Evolutionary conservation across 2,329 filamentous ascomycete species (phyloP), one percentile per base, ranked within the genome.

Genomic region (Nothophoma quercina): DNA sequence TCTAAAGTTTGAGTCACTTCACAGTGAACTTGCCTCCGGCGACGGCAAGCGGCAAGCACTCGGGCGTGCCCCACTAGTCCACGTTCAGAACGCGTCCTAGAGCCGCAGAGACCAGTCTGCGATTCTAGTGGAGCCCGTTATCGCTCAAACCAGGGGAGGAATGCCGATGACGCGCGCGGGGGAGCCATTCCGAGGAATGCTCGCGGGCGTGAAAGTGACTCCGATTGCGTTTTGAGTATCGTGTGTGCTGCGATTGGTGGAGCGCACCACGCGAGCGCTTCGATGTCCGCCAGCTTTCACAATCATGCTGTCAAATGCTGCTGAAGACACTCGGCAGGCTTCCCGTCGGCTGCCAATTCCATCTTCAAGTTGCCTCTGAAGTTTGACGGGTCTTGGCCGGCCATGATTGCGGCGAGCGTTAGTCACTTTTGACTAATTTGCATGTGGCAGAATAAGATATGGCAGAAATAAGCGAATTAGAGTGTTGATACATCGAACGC

Each of bases 401-500:
- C 32, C 40, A 51, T 13, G 29, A 28, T 35, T 29, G 25, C 50
- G 50, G 38, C 43, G 50, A 16, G 38, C 28, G 22, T 48, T 53
- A 53, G 43, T 53, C 38, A 53, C 38, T 15, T 39, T 48, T 53
- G 43, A 53, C 50, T 53, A 53, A 53, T 53, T 15, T 16, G 44
- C 43, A 39, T 53, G 43, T 48, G 50, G 43, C 38, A 43, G 22
- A 6, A 19, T 15, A n/a, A 47, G 50, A 53, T 53, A 48, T 48
- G 36, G 38, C 28, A 43, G 16, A 42, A 48, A 23, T 53, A 44
- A 53, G 43, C 50, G 50, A 53, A 48, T 38, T 43, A 40, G 60
- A 57, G 49, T 70, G 64, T 67, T 69, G 67, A 67, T 68, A 72
- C 69, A 71, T 60, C 51, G 56, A 59, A 39, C 32, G 26, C 50